These are phyloP conservation scores for Acacia crassicarpa DNA, from an alignment of 306 rosid genomes.

Conservation along the genomic window DNA sequence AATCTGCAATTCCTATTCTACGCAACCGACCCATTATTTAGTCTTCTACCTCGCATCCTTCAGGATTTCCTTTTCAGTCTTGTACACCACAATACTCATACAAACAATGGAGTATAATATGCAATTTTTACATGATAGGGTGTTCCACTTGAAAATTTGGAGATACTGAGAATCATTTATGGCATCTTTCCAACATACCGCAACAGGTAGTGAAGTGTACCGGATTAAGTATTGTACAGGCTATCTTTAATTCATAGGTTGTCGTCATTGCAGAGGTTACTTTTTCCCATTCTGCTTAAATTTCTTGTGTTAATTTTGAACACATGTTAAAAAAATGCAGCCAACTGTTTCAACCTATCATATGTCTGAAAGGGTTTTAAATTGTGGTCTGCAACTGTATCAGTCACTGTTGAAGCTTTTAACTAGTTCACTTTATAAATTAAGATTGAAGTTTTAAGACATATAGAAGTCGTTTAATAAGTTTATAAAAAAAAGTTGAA, in stretches of 20 bases:
- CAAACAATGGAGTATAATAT: background rate
- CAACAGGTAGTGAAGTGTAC: slow-evolving; percentile 58
- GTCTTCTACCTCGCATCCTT: background rate
- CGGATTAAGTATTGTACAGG: slow-evolving; percentile 21
- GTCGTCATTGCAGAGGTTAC: background rate
- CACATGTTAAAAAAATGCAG: background rate
- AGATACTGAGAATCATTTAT: slow-evolving; percentile 76
- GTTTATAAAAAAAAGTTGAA: background rate
- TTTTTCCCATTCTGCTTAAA: background rate
- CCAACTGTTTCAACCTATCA: background rate
- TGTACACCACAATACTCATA: background rate
- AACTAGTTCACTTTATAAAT: background rate
- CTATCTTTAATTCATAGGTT: background rate
- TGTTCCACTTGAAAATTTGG: slow-evolving; percentile 72
- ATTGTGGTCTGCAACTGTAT: background rate
- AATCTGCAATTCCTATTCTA: background rate
- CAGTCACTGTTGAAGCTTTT: background rate
- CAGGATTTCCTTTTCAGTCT: background rate
- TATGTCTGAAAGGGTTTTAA: background rate
- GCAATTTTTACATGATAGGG: slow-evolving; percentile 51
- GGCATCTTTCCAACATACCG: slow-evolving; percentile 91
- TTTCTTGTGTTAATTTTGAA: background rate
- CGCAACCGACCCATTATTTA: background rate
- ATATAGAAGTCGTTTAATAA: too few species aligned
- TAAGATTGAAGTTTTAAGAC: background rate